Percentiles rank a stretch among this genome's conserved stretches.
Evolutionary conservation across 1,139 yeast genomes (phyloP).

Genomic region (Sugiyamaella pinicola): DNA sequence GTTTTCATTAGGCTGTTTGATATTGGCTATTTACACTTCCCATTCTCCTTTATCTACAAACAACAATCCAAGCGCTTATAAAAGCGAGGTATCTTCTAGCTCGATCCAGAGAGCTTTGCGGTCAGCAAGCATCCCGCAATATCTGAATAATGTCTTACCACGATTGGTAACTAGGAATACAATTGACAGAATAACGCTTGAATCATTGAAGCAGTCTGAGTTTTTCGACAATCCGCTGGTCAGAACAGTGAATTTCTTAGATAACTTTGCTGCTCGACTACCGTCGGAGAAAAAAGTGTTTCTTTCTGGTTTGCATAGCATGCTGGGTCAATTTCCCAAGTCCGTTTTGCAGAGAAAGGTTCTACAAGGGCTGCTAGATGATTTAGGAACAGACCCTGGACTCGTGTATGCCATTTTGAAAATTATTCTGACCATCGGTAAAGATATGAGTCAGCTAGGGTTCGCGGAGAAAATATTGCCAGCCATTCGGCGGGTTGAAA

Average conservation of each 20-base stretch:
- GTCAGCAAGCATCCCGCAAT: slow-evolving; percentile 45
- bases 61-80: slow-evolving; percentile 42
- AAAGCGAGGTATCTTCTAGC: slow-evolving; percentile 36
- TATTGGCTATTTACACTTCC: slow-evolving; percentile 59
- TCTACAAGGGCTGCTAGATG: slow-evolving; percentile 65
- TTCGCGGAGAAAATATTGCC: slow-evolving; percentile 74
- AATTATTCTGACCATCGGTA: slow-evolving; percentile 62
- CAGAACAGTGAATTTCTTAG: slow-evolving; percentile 79
- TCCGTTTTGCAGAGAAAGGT: slow-evolving; percentile 70
- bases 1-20: slow-evolving; percentile 77
- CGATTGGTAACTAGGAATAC: slow-evolving; percentile 48
- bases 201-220: slow-evolving; percentile 56
- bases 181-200: slow-evolving; percentile 48
- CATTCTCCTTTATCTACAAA: slow-evolving; percentile 46
- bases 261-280: slow-evolving; percentile 78
- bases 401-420: slow-evolving; percentile 58
- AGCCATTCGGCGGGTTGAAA: slow-evolving; percentile 48
- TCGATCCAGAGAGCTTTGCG: slow-evolving; percentile 45
- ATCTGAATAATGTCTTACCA: slow-evolving; percentile 44
- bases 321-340: slow-evolving; percentile 70
- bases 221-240: slow-evolving; percentile 80
- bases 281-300: slow-evolving; percentile 69
- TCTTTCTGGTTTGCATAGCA: slow-evolving; percentile 61
- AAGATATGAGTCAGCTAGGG: slow-evolving; percentile 68
- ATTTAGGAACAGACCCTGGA: slow-evolving; percentile 48